Conservation (phyloP, 352 stramenopile genomes). For the Peronospora farinosa region DNA sequence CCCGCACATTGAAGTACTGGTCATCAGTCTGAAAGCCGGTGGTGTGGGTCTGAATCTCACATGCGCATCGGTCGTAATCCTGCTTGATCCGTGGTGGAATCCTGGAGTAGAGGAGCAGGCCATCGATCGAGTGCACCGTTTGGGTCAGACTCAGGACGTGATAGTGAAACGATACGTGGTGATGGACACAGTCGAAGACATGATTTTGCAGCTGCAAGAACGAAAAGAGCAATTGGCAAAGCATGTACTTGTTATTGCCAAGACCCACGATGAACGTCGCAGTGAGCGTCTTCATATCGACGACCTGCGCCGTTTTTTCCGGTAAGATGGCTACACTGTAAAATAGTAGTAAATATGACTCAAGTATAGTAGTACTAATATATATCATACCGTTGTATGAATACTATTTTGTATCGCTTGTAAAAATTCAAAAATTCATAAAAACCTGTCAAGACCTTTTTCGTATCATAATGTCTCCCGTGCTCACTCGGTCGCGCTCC, state of each 20-base stretch:
- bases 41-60: conserved; percentile 89
- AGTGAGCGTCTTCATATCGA: conserved; percentile 56
- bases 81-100: conserved; percentile 93
- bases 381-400: no score
- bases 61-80: conserved; percentile 82
- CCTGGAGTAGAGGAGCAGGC: conserved; percentile 90
- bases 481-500: conserved; percentile 70
- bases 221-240: conserved; percentile 85
- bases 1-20: conserved; percentile 54
- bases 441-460: not conserved
- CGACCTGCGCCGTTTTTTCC: conserved; percentile 68
- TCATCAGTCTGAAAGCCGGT: conserved; percentile 87
- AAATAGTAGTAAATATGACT: no score
- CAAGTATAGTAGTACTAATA: no score
- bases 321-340: conserved; percentile 13
- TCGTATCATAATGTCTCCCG: conserved; percentile 6
- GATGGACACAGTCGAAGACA: conserved; percentile 86
- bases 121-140: conserved; percentile 88
- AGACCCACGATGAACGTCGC: conserved; percentile 28
- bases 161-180: conserved; percentile 88
- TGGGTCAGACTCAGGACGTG: conserved; percentile 82
- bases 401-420: no score
- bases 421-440: not conserved
- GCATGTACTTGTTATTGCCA: conserved; percentile 66
- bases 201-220: conserved; percentile 87